A percentile compares a stretch with the other conserved stretches of the same genome.
Evolutionary conservation across 768 basidiomycete species (phyloP).

Genomic region (Boletus speciosus): DNA sequence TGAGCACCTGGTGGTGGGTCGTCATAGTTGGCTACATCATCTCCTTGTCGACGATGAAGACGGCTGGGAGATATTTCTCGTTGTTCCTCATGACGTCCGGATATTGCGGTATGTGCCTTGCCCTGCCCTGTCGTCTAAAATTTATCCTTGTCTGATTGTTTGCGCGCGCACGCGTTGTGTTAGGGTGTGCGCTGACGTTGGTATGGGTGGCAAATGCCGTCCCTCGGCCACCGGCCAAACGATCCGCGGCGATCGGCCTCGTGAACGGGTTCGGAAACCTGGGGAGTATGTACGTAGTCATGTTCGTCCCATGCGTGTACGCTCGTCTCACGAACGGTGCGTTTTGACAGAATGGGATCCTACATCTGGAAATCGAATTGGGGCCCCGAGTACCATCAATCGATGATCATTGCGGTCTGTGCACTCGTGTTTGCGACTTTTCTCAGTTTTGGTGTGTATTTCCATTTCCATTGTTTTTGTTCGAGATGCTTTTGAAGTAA

Average conservation of each 20-base stretch:
- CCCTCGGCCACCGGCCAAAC: slow-evolving; percentile 56
- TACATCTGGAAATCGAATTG: slow-evolving; percentile 60
- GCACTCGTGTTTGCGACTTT: slow-evolving; percentile 32
- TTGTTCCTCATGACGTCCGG: slow-evolving; percentile 64
- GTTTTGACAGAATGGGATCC: slow-evolving; percentile 47
- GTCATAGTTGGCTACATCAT: slow-evolving; percentile 62
- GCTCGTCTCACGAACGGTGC: background rate
- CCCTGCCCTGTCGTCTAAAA: background rate
- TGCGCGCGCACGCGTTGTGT: too few species aligned
- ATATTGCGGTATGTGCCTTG: slow-evolving; percentile 35
- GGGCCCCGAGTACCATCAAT: slow-evolving; percentile 59
- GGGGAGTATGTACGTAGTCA: slow-evolving; percentile 49
- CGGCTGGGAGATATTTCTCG: slow-evolving; percentile 55
- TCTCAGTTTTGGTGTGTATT: slow-evolving; percentile 36
- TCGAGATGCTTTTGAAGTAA: background rate
- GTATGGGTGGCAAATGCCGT: slow-evolving; percentile 64
- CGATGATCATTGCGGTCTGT: slow-evolving; percentile 52
- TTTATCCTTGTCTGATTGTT: background rate
- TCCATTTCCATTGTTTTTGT: background rate
- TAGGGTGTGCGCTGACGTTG: slow-evolving; percentile 42
- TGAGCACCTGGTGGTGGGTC: slow-evolving; percentile 54
- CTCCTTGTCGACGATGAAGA: slow-evolving; percentile 48
- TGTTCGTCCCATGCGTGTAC: background rate
- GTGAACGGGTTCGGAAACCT: slow-evolving; percentile 60
- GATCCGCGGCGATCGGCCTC: slow-evolving; percentile 54